Conservation (phyloP, 768 basidiomycete genomes). For the Dacryopinax primogenitus region DNA sequence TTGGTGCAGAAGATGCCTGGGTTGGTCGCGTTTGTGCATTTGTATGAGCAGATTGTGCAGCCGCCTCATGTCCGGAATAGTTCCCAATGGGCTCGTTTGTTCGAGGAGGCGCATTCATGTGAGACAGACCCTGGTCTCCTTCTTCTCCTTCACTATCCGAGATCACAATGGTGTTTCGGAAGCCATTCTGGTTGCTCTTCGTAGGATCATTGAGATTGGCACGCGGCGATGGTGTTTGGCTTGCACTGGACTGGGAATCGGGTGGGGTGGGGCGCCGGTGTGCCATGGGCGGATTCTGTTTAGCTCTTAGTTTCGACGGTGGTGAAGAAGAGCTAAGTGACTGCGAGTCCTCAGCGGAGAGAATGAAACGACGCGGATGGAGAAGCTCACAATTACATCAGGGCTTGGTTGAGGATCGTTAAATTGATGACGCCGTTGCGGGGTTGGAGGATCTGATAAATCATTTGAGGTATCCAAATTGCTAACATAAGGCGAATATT, state of each 20-base stretch:
- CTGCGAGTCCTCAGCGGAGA: neutral
- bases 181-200: neutral
- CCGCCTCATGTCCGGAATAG: too few relatives aligned
- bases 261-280: neutral
- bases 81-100: neutral
- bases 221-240: neutral
- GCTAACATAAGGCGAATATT: too few relatives aligned
- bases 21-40: too few relatives aligned
- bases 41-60: too few relatives aligned
- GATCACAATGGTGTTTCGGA: neutral
- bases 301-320: neutral
- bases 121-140: neutral
- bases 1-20: too few relatives aligned
- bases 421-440: too few relatives aligned
- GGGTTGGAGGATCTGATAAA: too few relatives aligned
- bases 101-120: neutral
- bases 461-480: too few relatives aligned
- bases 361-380: neutral
- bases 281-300: neutral
- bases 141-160: neutral
- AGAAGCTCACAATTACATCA: neutral
- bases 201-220: neutral
- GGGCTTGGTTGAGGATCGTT: neutral
- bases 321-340: slow-evolving; percentile 1
- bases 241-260: neutral